phyloP scores from a whole-genome alignment of 306 rosid genomes.

The Cicer cuneatum region DNA sequence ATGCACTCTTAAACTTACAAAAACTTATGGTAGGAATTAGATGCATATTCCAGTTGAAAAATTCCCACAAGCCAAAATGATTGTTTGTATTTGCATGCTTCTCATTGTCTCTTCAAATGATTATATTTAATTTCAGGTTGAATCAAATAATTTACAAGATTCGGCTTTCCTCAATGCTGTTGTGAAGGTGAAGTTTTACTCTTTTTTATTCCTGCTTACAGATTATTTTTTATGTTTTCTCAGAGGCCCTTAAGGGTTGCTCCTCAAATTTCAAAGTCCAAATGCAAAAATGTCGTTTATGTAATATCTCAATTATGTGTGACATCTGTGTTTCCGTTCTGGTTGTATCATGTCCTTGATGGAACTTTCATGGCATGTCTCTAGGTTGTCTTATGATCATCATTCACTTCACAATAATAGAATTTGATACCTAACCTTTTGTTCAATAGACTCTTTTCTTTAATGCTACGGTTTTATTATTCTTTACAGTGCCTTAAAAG shows the following conservation, averaged over 20 bases:
- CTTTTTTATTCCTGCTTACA: not conserved
- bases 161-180: conserved; percentile 89
- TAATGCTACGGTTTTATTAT: conserved; percentile 28
- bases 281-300: conserved; percentile 21
- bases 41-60: not conserved
- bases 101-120: conserved; percentile 20
- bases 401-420: conserved; percentile 6
- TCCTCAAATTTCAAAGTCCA: conserved; percentile 38
- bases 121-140: conserved; percentile 66
- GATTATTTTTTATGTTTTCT: conserved; percentile 18
- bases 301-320: conserved; percentile 12
- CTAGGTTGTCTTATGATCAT: conserved; percentile 7
- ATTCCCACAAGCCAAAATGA: not conserved
- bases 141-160: conserved; percentile 71
- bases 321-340: conserved; percentile 7
- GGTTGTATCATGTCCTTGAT: conserved; percentile 35
- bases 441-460: conserved; percentile 32
- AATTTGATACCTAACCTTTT: conserved; percentile 9
- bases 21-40: conserved; percentile 11
- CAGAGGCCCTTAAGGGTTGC: not conserved
- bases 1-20: not conserved
- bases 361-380: conserved; percentile 26
- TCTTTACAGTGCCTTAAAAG: conserved; percentile 35
- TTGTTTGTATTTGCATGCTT: conserved; percentile 6
- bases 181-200: conserved; percentile 72